Percentiles rank a stretch among this genome's conserved stretches.
Evolutionary conservation across 75 land plant species (phyloP).

Genomic region (Sequoia sempervirens): DNA sequence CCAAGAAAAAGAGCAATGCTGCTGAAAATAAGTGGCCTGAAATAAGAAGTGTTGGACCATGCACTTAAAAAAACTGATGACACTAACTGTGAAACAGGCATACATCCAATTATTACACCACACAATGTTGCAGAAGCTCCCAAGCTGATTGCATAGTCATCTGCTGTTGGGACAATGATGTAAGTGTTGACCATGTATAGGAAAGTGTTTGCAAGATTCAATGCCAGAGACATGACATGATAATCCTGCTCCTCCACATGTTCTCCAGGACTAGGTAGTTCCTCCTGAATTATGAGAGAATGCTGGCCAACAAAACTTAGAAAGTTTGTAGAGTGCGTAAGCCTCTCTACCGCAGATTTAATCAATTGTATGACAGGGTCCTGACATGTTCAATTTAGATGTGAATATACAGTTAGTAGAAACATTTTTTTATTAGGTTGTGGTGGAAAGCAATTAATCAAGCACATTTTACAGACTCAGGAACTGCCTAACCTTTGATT

Average conservation of each 20-base stretch:
- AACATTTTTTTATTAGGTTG: not conserved
- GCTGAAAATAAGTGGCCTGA: conserved; percentile 66
- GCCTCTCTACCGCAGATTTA: conserved; percentile 63
- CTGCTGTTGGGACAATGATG: conserved; percentile 92
- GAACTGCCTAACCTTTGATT: conserved; percentile 7
- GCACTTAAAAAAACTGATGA: conserved; percentile 89
- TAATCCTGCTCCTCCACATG: conserved; percentile 41
- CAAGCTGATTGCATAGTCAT: conserved; percentile 63
- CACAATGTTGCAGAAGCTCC: conserved; percentile 80
- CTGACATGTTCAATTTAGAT: conserved; percentile 27
- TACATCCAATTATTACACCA: conserved; percentile 79
- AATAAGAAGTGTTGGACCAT: conserved; percentile 85
- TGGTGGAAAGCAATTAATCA: not conserved
- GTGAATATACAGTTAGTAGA: conserved; percentile 1
- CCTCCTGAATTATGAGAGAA: conserved; percentile 59
- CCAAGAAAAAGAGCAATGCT: conserved; percentile 69
- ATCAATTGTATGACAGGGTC: conserved; percentile 75
- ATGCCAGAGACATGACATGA: conserved; percentile 63
- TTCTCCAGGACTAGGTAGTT: conserved; percentile 39
- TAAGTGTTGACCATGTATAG: conserved; percentile 96
- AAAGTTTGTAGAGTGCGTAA: conserved; percentile 73
- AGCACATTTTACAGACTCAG: not conserved
- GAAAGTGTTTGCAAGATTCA: conserved; percentile 86
- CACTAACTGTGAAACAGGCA: conserved; percentile 86
- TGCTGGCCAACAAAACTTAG: conserved; percentile 71